Conservation (phyloP, 768 basidiomycete species). For the Cystobasidium onofrii region DNA sequence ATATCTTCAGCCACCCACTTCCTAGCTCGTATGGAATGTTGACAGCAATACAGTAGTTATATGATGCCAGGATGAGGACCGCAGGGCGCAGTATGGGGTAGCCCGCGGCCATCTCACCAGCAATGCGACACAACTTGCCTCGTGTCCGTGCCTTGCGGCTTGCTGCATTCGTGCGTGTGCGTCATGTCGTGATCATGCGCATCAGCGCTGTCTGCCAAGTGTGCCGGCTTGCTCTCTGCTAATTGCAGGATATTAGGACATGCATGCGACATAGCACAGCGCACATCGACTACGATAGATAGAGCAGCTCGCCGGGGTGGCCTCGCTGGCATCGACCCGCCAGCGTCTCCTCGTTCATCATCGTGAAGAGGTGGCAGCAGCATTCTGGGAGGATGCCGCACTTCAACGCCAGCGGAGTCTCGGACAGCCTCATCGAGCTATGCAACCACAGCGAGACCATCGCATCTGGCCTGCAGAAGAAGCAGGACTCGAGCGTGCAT, state of each 20-base stretch:
- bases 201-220: no score
- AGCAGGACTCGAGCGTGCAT: background rate
- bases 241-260: no score
- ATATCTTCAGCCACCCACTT: no score
- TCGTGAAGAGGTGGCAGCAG: background rate
- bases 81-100: no score
- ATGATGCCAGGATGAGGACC: background rate
- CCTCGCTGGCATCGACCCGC: background rate
- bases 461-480: conserved; percentile 4
- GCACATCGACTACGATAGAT: no score
- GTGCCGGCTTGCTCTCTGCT: no score
- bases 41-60: background rate
- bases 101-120: no score
- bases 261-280: no score
- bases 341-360: background rate
- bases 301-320: background rate
- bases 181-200: no score
- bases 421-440: conserved; percentile 8
- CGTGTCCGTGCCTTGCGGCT: no score
- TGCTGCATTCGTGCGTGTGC: no score
- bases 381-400: background rate
- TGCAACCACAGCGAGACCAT: conserved; percentile 9
- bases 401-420: conserved; percentile 6
- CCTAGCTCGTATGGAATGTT: background rate
- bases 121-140: no score